Evolutionary conservation across 2,329 filamentous ascomycete species (phyloP), one percentile per base, ranked within the genome.

Genomic region (Corynespora cassiicola): DNA sequence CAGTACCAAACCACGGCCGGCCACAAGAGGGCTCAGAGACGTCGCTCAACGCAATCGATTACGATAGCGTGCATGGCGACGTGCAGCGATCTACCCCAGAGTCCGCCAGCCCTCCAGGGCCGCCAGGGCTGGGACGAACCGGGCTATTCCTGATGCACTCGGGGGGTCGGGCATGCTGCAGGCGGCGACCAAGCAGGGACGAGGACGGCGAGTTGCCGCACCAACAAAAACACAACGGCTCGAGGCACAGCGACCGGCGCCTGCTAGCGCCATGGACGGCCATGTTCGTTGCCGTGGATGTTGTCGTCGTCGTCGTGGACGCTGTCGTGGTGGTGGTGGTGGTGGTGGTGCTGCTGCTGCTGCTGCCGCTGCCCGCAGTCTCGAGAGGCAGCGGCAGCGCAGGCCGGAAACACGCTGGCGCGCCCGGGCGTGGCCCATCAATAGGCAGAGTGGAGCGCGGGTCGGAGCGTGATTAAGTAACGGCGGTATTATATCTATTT

Each of bases 41-140:
- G 11, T 25, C 10, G 26, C 15, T 12, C 26, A n/a, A 26, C 29
- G 29, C 20, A 16, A 36, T 42, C 45, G 39, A 42, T 37, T 31
- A 32, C 40, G 34, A 35, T 33, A 31, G 23, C 16, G 20, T 45
- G 40, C 48, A 37, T 47, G 54, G 49, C 31, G 35, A 22, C 26
- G 20, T 39, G 45, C 50, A 55, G 40, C 50, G 42, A 54, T 56
- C 51, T 54, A 39, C 50, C 50, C 50, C 47, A 49, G 47, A 45
- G 10, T 40, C 24, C 10, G 22, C 14, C 24, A 6, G 10, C 14
- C 27, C 7, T 24, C 7, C 22, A 7, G 42, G 42, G 27, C 29
- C 30, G 34, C 27, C 10, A 15, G 22, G 24, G 27, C 39, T 36
- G 34, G 31, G 31, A 17, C 12, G 30, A 29, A 25, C 28, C n/a